Percentiles rank a stretch among this genome's conserved stretches.
phyloP scores from a whole-genome alignment of 2,329 filamentous ascomycete genomes.

The Microsporum canis region DNA sequence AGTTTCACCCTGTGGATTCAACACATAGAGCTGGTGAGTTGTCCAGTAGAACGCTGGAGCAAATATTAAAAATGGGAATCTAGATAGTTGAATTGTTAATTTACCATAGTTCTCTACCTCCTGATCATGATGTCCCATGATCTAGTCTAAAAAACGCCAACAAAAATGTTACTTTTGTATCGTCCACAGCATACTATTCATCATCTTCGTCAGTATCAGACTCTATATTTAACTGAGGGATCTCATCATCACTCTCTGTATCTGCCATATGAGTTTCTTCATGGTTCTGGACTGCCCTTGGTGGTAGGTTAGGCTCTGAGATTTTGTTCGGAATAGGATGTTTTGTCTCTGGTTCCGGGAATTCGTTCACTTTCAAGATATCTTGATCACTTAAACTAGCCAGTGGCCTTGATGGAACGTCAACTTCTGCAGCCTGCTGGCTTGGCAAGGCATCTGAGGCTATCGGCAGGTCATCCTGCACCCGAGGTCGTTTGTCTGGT shows the following conservation, averaged over 20 bases:
- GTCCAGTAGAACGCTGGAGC: too few relatives aligned
- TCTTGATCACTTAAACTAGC: not conserved
- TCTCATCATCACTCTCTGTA: conserved; percentile 39
- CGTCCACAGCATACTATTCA: conserved; percentile 5
- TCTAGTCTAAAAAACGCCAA: not conserved
- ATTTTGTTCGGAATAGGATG: not conserved
- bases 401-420: not conserved
- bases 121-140: not conserved
- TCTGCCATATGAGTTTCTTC: conserved; percentile 13
- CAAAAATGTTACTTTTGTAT: not conserved
- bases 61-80: not conserved
- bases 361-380: not conserved
- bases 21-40: too few relatives aligned
- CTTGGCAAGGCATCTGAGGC: not conserved
- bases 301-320: not conserved
- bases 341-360: not conserved
- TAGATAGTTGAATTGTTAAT: not conserved
- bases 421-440: not conserved
- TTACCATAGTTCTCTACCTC: not conserved
- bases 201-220: conserved; percentile 37
- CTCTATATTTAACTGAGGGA: conserved; percentile 39
- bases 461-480: not conserved
- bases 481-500: not conserved
- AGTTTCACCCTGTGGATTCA: not conserved
- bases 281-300: too few relatives aligned